Base-by-base conservation (phyloP, 495 filamentous ascomycete genomes). In the Baudoinia panamericana region DNA sequence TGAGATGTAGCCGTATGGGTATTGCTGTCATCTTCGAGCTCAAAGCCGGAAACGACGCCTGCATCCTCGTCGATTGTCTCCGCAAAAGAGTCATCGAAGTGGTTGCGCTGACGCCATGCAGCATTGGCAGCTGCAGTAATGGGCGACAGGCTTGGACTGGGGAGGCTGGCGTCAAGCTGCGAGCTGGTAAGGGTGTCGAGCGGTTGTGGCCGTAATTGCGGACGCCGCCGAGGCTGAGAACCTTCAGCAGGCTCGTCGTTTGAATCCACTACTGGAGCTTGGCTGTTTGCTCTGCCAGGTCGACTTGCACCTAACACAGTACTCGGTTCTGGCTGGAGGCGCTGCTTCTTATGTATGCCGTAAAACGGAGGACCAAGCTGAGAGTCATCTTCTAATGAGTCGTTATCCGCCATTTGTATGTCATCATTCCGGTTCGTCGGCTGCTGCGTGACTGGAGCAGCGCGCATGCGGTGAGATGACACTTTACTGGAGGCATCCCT, bases 141-240 rank as follows among this genome's bases (percentile, higher is more conserved):
- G 1, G 90, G 90, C 15, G 92, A 96, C 32, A 96, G 64, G 47
- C 90, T 86, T 26, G 90, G 90, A 54, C 90, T 96, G 23, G 92
- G 92, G 35, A 99, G 66, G 56, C 84, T 95, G 46, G 82, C 82
- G 61, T 93, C 86, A 56, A 90, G 82, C 19, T 75, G 73, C 21
- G 75, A 73, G 20, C 69, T 59, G 1, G 76, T 75, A 53, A 77
- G 80, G 38, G 79, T 62, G 23, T 43, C 51, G 22, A 40, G 48
- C 16, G 44, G 28, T n/a, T 47, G 25, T 50, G 56, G 31, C 36
- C 44, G 33, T 17, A n/a, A n/a, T n/a, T n/a, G n/a, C n/a, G n/a
- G n/a, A n/a, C n/a, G n/a, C n/a, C 39, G 22, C 18, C 13, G n/a
- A 2, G 11, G 36, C n/a, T 25, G 43, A 12, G 29, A 28, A 13